Conservation (phyloP, 2,329 filamentous ascomycete species). For the Tolypocladium endophyticum region DNA sequence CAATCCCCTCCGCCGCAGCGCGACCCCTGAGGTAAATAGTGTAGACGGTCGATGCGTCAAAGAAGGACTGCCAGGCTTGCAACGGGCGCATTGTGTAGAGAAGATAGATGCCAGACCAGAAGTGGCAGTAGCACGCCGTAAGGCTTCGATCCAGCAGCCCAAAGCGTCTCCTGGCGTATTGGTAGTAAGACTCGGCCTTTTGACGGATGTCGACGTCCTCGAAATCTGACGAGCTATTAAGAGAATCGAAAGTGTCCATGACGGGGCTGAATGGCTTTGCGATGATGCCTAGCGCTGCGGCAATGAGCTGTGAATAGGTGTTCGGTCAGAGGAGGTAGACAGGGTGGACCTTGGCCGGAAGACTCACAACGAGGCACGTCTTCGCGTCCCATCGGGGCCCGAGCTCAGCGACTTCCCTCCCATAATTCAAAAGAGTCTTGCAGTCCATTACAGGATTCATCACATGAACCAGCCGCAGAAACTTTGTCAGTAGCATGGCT, state of each 20-base stretch:
- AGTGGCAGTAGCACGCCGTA: conserved; percentile 6
- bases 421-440: neutral
- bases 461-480: neutral
- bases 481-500: neutral
- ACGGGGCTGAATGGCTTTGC: neutral
- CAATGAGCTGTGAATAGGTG: neutral
- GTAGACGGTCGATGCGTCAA: conserved; percentile 1
- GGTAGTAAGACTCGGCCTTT: conserved; percentile 5
- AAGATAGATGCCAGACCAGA: conserved; percentile 7
- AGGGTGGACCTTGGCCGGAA: neutral
- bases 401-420: neutral
- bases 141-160: conserved; percentile 7
- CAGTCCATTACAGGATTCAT: neutral
- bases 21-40: neutral
- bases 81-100: conserved; percentile 8
- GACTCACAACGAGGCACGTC: conserved; percentile 1
- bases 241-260: neutral
- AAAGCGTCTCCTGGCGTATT: conserved; percentile 5
- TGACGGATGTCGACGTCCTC: neutral
- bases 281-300: neutral
- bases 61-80: conserved; percentile 6
- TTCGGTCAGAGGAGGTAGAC: neutral
- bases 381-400: conserved; percentile 1
- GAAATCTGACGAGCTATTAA: neutral
- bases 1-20: neutral